These are phyloP conservation scores for Cucurbita ficifolia DNA, from an alignment of 306 rosid genomes.

Conservation along the genomic window DNA sequence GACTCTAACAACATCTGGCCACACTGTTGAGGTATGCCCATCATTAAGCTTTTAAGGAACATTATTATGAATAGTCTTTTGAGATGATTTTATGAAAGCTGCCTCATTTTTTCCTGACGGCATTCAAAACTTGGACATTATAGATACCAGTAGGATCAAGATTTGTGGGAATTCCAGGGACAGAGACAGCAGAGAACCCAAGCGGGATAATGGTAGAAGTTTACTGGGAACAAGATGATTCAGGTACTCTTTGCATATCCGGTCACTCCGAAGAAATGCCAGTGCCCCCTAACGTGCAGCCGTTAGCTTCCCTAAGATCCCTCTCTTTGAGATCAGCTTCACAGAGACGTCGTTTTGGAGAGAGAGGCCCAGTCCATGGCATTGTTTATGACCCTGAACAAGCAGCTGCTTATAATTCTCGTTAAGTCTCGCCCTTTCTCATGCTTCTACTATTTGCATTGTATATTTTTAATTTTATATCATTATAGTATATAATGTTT, in stretches of 20 bases:
- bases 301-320: constrained; percentile 14
- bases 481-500: neutral
- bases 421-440: constrained; percentile 7
- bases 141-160: constrained; percentile 70
- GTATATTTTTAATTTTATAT: neutral
- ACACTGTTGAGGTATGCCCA: constrained; percentile 28
- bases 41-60: neutral
- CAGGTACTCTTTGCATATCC: constrained; percentile 51
- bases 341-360: constrained; percentile 6
- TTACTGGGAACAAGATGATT: constrained; percentile 76
- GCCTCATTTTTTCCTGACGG: neutral
- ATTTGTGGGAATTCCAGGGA: constrained; percentile 71
- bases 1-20: constrained; percentile 44
- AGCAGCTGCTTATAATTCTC: constrained; percentile 15
- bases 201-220: constrained; percentile 72
- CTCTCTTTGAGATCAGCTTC: constrained; percentile 17
- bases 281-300: constrained; percentile 23
- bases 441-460: neutral
- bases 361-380: constrained; percentile 23
- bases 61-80: neutral
- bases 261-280: constrained; percentile 48
- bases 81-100: neutral
- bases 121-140: constrained; percentile 4
- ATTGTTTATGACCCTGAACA: constrained; percentile 39
- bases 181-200: constrained; percentile 43